Base-by-base conservation (phyloP, 2,329 filamentous ascomycete genomes). In the Didymella segeticola region DNA sequence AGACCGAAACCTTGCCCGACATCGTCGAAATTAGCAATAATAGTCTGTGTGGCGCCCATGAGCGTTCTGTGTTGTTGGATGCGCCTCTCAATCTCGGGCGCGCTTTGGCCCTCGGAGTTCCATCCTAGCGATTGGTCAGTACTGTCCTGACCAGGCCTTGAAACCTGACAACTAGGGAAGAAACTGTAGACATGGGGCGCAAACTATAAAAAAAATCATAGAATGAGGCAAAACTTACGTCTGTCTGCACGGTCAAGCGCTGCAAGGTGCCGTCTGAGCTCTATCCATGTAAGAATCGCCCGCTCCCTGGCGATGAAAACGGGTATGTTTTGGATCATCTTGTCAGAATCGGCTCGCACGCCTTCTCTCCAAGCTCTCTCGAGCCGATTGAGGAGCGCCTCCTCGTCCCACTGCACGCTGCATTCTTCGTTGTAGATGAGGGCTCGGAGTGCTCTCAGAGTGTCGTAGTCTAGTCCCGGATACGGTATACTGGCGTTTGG, bases 251-350 rank as follows among this genome's bases (percentile, higher is more conserved):
- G 67, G 27, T 69, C 63, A 27, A 73, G 66, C 29, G 71, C 70
- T 47, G 69, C 68, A 27, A 73, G 50, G 43, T 73, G 70, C 33
- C 70, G 58, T 47, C 64, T 67, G 12, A 73, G 58, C 43, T 73
- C 71, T 31, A 73, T 66, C 71, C 71, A 73, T 11, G 68, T 71
- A 20, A 73, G 50, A 36, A 73, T 67, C 7, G 69, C 70, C 22
- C 70, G 64, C 47, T 73, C 71, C 43, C 67, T 57, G 5, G 68
- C 71, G 29, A 69, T 65, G 50, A 73, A 73, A 3, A 63, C 60
- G 5, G 63, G 54, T 26, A 69, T 60, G 45, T 71, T 66, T 8
- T 67, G 63, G 8, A 68, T 31, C 39, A 67, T 64, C 45, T 62
- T 67, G 14, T 67, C 53, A 30, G 66, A 60, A 42, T 69, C 63